phyloP scores from a whole-genome alignment of 192 early-diverging fungal species.

The Coemansia sp. region DNA sequence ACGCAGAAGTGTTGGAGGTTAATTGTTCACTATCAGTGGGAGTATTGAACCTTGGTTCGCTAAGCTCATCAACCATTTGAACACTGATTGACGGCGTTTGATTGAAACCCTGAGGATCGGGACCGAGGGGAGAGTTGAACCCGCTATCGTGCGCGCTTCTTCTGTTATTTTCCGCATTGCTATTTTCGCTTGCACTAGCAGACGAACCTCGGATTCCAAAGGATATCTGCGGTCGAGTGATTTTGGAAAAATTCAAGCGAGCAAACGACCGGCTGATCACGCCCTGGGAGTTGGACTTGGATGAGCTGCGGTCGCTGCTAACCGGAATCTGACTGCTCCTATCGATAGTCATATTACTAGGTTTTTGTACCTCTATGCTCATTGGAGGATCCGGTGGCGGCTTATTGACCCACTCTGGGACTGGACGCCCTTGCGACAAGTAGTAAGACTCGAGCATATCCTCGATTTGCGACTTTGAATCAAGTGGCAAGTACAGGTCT shows the following conservation, averaged over 20 bases:
- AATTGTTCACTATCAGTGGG: not conserved
- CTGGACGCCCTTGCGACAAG: constrained; percentile 27
- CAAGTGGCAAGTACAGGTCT: not conserved
- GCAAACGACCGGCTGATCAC: constrained; percentile 23
- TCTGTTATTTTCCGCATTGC: not conserved
- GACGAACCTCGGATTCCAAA: constrained; percentile 8
- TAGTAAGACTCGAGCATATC: constrained; percentile 53
- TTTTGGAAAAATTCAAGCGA: constrained; percentile 26
- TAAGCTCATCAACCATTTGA: constrained; percentile 20
- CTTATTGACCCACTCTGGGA: constrained; percentile 41
- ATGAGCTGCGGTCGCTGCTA: constrained; percentile 12
- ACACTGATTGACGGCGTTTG: constrained; percentile 7
- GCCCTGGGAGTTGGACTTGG: constrained; percentile 13
- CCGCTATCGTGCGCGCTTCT: constrained; percentile 11
- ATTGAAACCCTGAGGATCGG: not conserved
- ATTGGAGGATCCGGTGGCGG: constrained; percentile 39
- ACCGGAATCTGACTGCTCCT: not conserved
- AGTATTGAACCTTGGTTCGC: not conserved
- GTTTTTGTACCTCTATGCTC: not conserved
- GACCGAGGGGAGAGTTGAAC: constrained; percentile 11
- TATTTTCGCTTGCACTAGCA: constrained; percentile 7
- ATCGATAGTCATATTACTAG: not conserved
- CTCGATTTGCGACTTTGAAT: constrained; percentile 38
- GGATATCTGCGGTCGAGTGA: constrained; percentile 13
- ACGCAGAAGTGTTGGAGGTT: not conserved